Base-by-base conservation (phyloP, 1,139 yeast genomes). In the Taphrina flavorubra region DNA sequence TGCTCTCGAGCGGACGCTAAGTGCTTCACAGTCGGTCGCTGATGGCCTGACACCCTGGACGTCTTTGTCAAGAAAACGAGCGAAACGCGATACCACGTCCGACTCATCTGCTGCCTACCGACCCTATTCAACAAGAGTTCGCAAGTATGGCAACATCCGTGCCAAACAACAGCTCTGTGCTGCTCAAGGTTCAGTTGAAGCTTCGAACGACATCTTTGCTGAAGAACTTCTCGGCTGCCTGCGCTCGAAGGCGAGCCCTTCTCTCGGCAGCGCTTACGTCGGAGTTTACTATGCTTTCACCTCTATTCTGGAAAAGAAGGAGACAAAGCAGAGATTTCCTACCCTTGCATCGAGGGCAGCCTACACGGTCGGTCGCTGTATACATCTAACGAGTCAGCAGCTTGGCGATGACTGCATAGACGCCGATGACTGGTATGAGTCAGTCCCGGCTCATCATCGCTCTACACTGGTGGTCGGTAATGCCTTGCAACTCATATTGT, bases 361-460 rank as follows among this genome's bases (percentile, higher is more conserved):
- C 8, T 16, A 18, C 8, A 53, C 53, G 7, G 68, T 65, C 13
- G 68, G 68, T 20, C 51, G 51, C 20, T 65, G 68, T 16, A 44
- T 58, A 13, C 63, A 56, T 49, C 39, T 57, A 16, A 65, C 68
- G 20, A 39, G 63, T 18, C 47, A 53, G 11, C 46, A 44, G 10
- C 36, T 53, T 5, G 46, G 60, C 10, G 53, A 25, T 11, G 44
- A 44, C 5, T 46, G 44, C 10, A 51, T 65, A 31, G 68, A 65
- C 4, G 51, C 57, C 6, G 68, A 65, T 37, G 68, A 65, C 18
- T 65, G 68, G 68, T 65, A 65, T 42, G 68, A 65, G 31, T 20
- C 64, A 6, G 47, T 49, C 11, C 68, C 68, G 4, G 64, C 55
- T 8, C 64, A 65, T 18, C 46, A 36, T 25, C 51, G 64, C 11